phyloP scores from a whole-genome alignment of 345 rosid species.

The Brassica juncea region DNA sequence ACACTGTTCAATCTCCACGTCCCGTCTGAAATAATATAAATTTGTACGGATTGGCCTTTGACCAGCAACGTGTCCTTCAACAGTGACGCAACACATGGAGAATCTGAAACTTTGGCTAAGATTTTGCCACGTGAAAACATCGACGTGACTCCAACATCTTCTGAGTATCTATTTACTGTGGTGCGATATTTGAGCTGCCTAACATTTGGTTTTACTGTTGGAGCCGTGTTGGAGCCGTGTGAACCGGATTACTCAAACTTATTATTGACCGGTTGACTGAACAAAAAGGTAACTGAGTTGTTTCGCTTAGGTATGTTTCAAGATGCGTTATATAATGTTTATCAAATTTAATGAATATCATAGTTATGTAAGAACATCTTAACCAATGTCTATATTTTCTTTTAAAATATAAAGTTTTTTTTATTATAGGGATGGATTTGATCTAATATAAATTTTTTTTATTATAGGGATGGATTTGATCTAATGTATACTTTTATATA shows the following conservation, averaged over 20 bases:
- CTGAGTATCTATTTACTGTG: not conserved
- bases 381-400: not conserved
- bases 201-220: not conserved
- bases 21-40: constrained; percentile 17
- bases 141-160: constrained; percentile 2
- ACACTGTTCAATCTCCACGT: constrained; percentile 24
- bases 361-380: not conserved
- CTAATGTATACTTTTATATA: too few species aligned
- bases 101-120: not conserved
- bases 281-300: not conserved
- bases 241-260: not conserved
- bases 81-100: constrained; percentile 6
- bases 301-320: not conserved
- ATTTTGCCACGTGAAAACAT: constrained; percentile 17
- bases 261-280: not conserved
- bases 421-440: too few species aligned
- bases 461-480: too few species aligned
- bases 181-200: not conserved
- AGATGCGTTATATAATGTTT: not conserved
- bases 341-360: not conserved
- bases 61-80: constrained; percentile 24
- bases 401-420: not conserved
- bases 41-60: constrained; percentile 31
- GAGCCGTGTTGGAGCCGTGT: not conserved
- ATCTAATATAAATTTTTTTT: too few species aligned